A percentile compares a stretch with the other conserved stretches of the same genome.
Evolutionary conservation across 768 basidiomycete species (phyloP).

Genomic region (Xanthoconium stramineum): DNA sequence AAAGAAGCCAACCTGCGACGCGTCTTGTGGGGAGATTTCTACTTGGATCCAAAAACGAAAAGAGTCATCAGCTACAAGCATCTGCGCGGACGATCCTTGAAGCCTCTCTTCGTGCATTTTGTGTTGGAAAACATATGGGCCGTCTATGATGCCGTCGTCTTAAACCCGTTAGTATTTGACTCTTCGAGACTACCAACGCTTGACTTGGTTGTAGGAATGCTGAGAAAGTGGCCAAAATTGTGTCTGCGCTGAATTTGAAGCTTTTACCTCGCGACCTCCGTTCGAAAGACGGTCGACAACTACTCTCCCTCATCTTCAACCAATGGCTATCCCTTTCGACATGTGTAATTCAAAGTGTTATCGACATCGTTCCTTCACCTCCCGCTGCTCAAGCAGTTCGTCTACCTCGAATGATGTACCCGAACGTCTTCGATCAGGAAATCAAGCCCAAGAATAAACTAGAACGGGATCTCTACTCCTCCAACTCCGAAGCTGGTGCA

Average conservation of each 20-base stretch:
- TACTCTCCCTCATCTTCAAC: conserved; percentile 83
- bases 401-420: conserved; percentile 90
- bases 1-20: conserved; percentile 81
- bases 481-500: conserved; percentile 55
- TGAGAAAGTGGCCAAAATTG: conserved; percentile 87
- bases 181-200: not conserved
- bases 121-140: conserved; percentile 97
- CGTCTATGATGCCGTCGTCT: conserved; percentile 85
- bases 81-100: conserved; percentile 79
- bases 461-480: conserved; percentile 79
- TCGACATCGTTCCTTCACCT: conserved; percentile 93
- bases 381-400: conserved; percentile 74
- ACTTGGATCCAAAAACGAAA: conserved; percentile 94
- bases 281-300: conserved; percentile 82
- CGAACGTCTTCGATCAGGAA: conserved; percentile 60
- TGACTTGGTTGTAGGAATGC: conserved; percentile 58
- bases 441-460: conserved; percentile 70
- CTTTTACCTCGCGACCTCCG: conserved; percentile 86
- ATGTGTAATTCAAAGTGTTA: conserved; percentile 84
- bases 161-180: conserved; percentile 73
- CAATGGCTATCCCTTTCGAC: conserved; percentile 97
- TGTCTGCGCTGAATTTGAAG: conserved; percentile 75
- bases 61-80: conserved; percentile 89
- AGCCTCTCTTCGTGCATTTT: conserved; percentile 96
- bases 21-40: conserved; percentile 97